phyloP scores from a whole-genome alignment of 257 asterid species.

The Nicotiana knightiana region DNA sequence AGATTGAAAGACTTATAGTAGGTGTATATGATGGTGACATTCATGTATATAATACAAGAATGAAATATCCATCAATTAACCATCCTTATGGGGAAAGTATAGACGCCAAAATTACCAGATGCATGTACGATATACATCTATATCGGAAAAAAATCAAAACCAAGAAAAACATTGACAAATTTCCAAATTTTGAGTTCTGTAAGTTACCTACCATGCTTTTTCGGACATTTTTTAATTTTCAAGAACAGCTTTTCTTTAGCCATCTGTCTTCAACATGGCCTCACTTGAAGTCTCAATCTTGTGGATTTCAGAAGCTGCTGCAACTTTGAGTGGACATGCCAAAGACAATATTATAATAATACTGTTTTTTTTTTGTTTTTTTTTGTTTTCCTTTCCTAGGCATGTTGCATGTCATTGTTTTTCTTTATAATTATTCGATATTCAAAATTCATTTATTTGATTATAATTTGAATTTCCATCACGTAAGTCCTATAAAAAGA shows the following conservation, averaged over 20 bases:
- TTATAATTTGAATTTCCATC: no score
- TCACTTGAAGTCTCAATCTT: neutral
- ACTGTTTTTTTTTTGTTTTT: no score
- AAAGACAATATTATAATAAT: neutral
- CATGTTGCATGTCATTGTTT: no score
- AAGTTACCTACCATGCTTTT: neutral
- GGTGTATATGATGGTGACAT: slow-evolving; percentile 24
- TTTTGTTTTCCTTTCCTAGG: no score
- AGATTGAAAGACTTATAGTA: slow-evolving; percentile 7
- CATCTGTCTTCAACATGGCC: neutral
- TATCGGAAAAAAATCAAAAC: neutral
- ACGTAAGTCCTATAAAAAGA: no score
- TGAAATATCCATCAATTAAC: slow-evolving; percentile 3
- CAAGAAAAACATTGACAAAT: neutral
- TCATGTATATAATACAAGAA: slow-evolving; percentile 5
- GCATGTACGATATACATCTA: neutral
- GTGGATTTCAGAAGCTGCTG: neutral
- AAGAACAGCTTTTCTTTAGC: neutral
- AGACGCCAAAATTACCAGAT: neutral
- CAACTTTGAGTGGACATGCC: neutral
- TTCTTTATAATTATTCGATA: no score
- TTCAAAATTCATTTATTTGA: no score
- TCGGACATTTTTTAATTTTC: neutral
- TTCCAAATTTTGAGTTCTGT: neutral
- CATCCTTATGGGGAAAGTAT: slow-evolving; percentile 34